Evolutionary conservation across 2,329 filamentous ascomycete species (phyloP), one percentile per base, ranked within the genome.

Genomic region (Knoxdaviesia capensis): DNA sequence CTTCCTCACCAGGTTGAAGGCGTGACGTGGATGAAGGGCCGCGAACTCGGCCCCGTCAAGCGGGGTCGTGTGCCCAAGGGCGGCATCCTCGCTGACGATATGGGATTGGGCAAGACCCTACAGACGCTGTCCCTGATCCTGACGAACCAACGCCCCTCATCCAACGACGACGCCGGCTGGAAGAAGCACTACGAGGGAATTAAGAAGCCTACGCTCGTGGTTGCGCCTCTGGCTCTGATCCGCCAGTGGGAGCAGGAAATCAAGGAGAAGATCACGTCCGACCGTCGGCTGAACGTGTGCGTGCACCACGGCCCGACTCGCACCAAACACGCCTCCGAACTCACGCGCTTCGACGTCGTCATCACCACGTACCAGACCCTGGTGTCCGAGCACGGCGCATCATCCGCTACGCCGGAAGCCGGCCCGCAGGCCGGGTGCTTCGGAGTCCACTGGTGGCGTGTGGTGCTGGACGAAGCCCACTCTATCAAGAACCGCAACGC

Each of bases 401-500:
- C 77, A 7, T 76, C 72, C 36, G 32, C 10, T n/a, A 72, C 72
- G 39, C 66, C 63, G 3, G 65, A 67, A 6, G 66, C 74, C 41
- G 71, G 71, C 7, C 58, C 76, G 35, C 80, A 87, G 53, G 73
- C 77, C 41, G 88, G 87, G 7, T 88, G 87, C 52, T 94, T 94
- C 54, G 86, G 84, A 7, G 65, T 94, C 5, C 77, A 88, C 52
- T 98, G 90, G 90, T 96, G 90, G 63, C 80, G 90, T 41, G 74
- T 94, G 46, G 88, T 98, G 48, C 69, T 98, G 2, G 90, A 98
- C 48, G 90, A 98, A 62, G 90, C 90, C 1, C 90, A 98, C 57
- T 93, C 83, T 2, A 94, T 98, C 69, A 98, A 98, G 63, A 98
- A 98, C 55, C 79, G 88, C 48, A 94, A 92, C 50, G 86, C 90